Conservation (phyloP, 805 yeast species). For the Candida orba region DNA sequence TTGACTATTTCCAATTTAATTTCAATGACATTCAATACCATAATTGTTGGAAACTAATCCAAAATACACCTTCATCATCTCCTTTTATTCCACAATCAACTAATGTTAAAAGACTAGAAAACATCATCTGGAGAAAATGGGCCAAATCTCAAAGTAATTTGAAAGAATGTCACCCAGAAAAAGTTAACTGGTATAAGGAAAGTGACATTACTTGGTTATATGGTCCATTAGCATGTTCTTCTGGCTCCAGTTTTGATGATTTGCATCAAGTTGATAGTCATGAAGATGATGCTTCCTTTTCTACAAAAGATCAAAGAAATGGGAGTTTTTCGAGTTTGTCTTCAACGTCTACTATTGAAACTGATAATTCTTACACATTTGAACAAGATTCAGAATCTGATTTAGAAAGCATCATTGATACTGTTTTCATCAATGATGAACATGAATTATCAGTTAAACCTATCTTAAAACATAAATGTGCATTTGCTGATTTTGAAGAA, state of each 20-base stretch:
- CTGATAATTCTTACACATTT: not conserved
- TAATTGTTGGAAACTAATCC: slow-evolving; percentile 36
- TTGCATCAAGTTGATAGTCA: not conserved
- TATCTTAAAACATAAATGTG: slow-evolving; percentile 14
- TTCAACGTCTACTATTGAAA: slow-evolving; percentile 1
- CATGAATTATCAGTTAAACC: slow-evolving; percentile 12
- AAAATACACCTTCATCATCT: slow-evolving; percentile 22
- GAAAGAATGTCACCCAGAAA: slow-evolving; percentile 64
- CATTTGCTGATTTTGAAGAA: slow-evolving; percentile 8
- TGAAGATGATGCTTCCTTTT: slow-evolving; percentile 4
- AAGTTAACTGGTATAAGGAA: slow-evolving; percentile 91
- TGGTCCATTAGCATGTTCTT: slow-evolving; percentile 52
- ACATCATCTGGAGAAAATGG: slow-evolving; percentile 95
- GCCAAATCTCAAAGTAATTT: slow-evolving; percentile 64
- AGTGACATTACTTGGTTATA: slow-evolving; percentile 92
- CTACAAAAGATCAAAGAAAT: not conserved
- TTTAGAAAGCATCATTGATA: slow-evolving; percentile 1
- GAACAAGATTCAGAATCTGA: slow-evolving; percentile 1
- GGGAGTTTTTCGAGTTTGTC: slow-evolving; percentile 8
- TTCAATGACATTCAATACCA: slow-evolving; percentile 30
- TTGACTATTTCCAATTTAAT: slow-evolving; percentile 35
- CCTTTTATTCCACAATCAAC: slow-evolving; percentile 28
- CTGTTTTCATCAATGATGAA: slow-evolving; percentile 4
- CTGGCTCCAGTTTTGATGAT: no score
- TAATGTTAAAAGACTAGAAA: slow-evolving; percentile 49